Evolutionary conservation across 768 basidiomycete genomes (phyloP), one percentile per base, ranked within the genome.

Genomic region (Russula abietina): DNA sequence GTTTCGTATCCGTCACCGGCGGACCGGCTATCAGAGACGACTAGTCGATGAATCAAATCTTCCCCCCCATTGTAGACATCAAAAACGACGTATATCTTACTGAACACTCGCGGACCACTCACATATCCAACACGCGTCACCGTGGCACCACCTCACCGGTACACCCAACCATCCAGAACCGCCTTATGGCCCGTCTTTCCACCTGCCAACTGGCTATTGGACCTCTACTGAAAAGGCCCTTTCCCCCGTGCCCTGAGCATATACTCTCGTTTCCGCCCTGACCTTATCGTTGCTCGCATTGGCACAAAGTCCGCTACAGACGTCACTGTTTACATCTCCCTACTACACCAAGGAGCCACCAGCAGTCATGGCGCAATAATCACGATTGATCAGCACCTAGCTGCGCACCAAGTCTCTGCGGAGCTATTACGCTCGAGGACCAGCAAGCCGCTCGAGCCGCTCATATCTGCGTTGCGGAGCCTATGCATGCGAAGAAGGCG

Each of bases 241-340:
- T 0, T 74, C 93, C 92, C 92, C 71, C 86, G 83, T 71, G 86
- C 81, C 0, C 72, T 93, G 24, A 73, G 80, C 30, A 71, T 84
- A 2, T 75, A 88, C 72, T 93, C 91, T 22, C 80, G 88, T 28
- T 78, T 88, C 48, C 75, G 89, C 24, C 88, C 90, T 0, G 92
- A 93, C 72, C 79, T 93, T 52, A 87, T 94, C 55, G 84, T 89
- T 0, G 77, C 75, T 6, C 80, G 80, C 54, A 75, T 93, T n/a
- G 77, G 77, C 62, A 84, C 86, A 24, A 91, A 88, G 74, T 82
- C 77, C 16, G 76, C 81, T 9, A 73, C 81, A 55, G 89, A 93
- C 62, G 86, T 93, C 22, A 83, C 81, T 63, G 73, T 79, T 32
- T 93, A 91, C 69, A 73, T 93, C 64, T 77, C 83, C 38, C 65